A percentile compares a stretch with the other conserved stretches of the same genome.
phyloP scores from a whole-genome alignment of 2,329 filamentous ascomycete species.

The Aspergillus quadricinctus region DNA sequence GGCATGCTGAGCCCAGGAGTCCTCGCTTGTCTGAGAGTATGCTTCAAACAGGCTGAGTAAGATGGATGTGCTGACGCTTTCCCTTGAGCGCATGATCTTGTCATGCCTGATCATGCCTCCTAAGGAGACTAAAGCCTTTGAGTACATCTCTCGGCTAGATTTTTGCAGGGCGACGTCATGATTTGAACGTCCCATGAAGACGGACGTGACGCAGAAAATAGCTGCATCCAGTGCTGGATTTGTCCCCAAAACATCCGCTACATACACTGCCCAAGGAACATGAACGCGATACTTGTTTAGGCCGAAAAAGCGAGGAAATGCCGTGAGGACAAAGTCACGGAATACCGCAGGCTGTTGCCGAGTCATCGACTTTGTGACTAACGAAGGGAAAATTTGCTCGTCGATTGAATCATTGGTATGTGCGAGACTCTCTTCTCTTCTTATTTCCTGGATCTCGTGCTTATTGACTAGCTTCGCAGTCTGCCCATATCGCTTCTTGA shows the following conservation, averaged over 20 bases:
- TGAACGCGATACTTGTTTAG: conserved; percentile 22
- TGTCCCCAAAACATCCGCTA: conserved; percentile 16
- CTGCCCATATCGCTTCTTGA: conserved; percentile 22
- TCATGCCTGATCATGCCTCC: conserved; percentile 24
- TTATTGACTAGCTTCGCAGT: background rate
- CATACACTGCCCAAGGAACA: conserved; percentile 18
- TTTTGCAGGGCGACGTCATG: conserved; percentile 20
- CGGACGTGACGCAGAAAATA: conserved; percentile 25
- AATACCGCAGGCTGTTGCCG: conserved; percentile 22
- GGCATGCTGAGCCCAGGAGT: conserved; percentile 32
- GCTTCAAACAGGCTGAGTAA: conserved; percentile 33
- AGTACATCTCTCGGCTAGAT: conserved; percentile 28
- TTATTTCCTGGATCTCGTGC: background rate
- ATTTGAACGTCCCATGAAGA: conserved; percentile 25
- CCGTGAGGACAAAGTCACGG: conserved; percentile 20
- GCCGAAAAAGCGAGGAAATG: conserved; percentile 21
- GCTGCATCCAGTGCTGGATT: conserved; percentile 21
- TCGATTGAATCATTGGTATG: conserved; percentile 15
- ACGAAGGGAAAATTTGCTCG: conserved; percentile 18
- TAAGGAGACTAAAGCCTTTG: conserved; percentile 26
- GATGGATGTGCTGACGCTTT: conserved; percentile 31
- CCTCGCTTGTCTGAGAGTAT: conserved; percentile 28
- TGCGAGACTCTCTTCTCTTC: background rate
- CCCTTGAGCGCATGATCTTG: conserved; percentile 20
- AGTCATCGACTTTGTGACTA: conserved; percentile 19